Evolutionary conservation across 176 grass and related monocot genomes (phyloP), one percentile per base, ranked within the genome.

Genomic region (Aegilops bicornis): DNA sequence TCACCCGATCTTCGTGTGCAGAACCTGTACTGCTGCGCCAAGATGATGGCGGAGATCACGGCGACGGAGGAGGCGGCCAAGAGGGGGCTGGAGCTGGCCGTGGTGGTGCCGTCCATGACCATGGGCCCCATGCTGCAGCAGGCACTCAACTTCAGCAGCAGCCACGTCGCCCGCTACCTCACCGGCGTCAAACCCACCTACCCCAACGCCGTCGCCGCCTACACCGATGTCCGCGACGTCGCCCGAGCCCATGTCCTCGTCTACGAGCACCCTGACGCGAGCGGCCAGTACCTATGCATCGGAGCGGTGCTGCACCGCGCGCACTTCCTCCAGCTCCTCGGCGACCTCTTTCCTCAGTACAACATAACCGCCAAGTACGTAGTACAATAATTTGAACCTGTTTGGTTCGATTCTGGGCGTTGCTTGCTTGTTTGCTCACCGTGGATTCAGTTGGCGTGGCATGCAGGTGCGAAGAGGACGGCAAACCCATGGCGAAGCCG

Each of bases 11-110:
- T 1, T 7, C 35, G 0, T 43, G 10, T 47, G 39, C 78, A 94
- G 89, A 94, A 94, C 50, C 27, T 85, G 2, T 92, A 94, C 14
- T 92, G 89, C 54, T 89, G 82, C 6, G 85, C 89, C 3, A 93
- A 93, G 82, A 93, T 83, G 83, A 82, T 64, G 47, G 92, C 86
- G 2, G 87, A 94, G 89, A 64, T 71, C 2, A 79, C 87, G 1
- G 89, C 89, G 32, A 81, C 83, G 27, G 75, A 79, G 81, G 77
- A 79, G 72, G 89, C 89, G 1, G 42, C 72, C 0, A 47, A 10
- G 81, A 42, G 86, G 29, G 84, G 89, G 0, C 20, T 94, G 29
- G n/a, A 92, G 80, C 80, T 94, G 11, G 39, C 67, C 5, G 89
- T 92, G 12, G 89, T 94, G 54, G 40, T 93, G 40, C 91, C 90